Conservation (phyloP, 2,329 filamentous ascomycete species). For the Aspergillus puulaauensis region DNA sequence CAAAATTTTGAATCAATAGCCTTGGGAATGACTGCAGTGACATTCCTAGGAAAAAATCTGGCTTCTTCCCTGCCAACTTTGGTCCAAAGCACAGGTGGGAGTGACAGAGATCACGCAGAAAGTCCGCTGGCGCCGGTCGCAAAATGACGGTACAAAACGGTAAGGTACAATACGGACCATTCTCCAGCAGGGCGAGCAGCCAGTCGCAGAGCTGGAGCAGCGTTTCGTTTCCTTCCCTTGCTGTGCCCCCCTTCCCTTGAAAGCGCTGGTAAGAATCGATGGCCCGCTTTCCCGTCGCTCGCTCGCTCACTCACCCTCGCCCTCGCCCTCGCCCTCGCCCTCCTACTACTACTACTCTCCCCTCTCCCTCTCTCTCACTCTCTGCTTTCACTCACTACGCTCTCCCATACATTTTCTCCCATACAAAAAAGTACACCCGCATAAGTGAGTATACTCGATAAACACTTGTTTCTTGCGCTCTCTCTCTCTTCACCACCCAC, state of each 20-base stretch:
- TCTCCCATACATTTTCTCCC: conserved; percentile 33
- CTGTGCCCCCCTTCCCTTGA: conserved; percentile 23
- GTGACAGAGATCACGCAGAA: background rate
- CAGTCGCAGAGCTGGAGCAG: conserved; percentile 25
- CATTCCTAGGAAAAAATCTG: conserved; percentile 1
- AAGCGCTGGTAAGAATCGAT: conserved; percentile 17
- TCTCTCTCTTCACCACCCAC: conserved; percentile 29
- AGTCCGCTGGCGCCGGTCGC: conserved; percentile 2
- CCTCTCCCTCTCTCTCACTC: conserved; percentile 30
- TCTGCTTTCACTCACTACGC: conserved; percentile 33
- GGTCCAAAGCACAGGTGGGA: conserved; percentile 1
- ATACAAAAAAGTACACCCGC: conserved; percentile 41
- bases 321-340: conserved; percentile 28
- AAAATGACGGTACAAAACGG: conserved; percentile 19
- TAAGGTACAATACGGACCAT: conserved; percentile 24
- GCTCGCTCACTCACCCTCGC: conserved; percentile 22
- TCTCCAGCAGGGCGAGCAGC: conserved; percentile 22
- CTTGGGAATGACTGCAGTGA: background rate
- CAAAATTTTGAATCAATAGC: background rate
- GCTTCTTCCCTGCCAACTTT: conserved; percentile 1
- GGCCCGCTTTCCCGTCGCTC: conserved; percentile 24
- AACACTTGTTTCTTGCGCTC: conserved; percentile 24
- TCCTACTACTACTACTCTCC: conserved; percentile 34
- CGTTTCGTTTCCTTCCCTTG: conserved; percentile 27
- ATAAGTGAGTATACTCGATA: conserved; percentile 37